Evolutionary conservation across 2,329 filamentous ascomycete genomes (phyloP).

Genomic region (Magnaporthiopsis rhizophila): DNA sequence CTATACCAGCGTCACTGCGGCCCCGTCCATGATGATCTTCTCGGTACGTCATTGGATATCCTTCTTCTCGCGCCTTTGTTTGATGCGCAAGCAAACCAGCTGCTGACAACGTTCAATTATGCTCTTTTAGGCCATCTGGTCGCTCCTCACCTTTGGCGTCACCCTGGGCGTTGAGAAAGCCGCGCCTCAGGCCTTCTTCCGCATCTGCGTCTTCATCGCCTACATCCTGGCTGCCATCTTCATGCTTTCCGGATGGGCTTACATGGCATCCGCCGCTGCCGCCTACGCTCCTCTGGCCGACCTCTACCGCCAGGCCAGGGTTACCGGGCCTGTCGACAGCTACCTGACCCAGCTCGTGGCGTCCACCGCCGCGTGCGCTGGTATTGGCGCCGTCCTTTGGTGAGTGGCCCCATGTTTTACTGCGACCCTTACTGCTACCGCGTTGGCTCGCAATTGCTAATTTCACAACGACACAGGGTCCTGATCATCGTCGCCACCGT

Average conservation of each 20-base stretch:
- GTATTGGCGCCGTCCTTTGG: not conserved
- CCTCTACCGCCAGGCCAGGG: too few species aligned
- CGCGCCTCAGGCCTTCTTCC: not conserved
- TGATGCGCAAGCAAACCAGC: not conserved
- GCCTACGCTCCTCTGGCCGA: not conserved
- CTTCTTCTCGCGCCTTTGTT: not conserved
- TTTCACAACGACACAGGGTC: not conserved
- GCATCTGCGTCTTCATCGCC: conserved; percentile 6
- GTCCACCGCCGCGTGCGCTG: not conserved
- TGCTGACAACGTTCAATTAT: not conserved
- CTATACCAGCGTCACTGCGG: not conserved
- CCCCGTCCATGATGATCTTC: not conserved
- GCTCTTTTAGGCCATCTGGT: not conserved
- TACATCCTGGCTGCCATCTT: conserved; percentile 3
- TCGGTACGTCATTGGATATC: not conserved
- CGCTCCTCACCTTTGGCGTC: not conserved
- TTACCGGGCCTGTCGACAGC: not conserved
- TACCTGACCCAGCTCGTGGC: not conserved
- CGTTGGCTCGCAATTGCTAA: not conserved
- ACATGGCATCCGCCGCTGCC: conserved; percentile 1
- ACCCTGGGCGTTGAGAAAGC: not conserved
- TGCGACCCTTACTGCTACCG: too few species aligned
- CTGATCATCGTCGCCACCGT: conserved; percentile 2
- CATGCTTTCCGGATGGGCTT: not conserved
- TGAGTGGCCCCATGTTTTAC: too few species aligned